Percentiles rank a stretch among this genome's conserved stretches.
phyloP scores from a whole-genome alignment of 495 filamentous ascomycete species.

The Aspergillus wentii region DNA sequence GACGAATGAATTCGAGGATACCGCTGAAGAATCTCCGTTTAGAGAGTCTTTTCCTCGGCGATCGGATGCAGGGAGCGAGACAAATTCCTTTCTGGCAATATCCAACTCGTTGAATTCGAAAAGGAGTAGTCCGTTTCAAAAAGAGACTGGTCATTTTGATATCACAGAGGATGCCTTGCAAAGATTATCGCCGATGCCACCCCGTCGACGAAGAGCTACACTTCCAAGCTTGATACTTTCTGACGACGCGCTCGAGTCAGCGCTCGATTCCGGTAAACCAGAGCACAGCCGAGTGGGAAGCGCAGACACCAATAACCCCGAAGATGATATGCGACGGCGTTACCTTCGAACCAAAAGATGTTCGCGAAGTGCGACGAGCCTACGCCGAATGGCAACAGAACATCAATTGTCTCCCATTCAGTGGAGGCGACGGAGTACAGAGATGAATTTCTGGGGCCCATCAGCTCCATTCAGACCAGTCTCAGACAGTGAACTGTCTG shows the following conservation, averaged over 20 bases:
- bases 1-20: slow-evolving; percentile 27
- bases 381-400: slow-evolving; percentile 13
- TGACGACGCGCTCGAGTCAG: slow-evolving; percentile 33
- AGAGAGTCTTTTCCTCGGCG: slow-evolving; percentile 3
- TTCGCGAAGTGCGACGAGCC: slow-evolving; percentile 25
- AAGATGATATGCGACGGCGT: neutral
- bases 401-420: slow-evolving; percentile 32
- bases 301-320: neutral
- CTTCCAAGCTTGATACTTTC: slow-evolving; percentile 42
- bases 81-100: slow-evolving; percentile 12
- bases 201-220: slow-evolving; percentile 34
- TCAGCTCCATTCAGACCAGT: slow-evolving; percentile 11
- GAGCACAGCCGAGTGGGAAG: neutral
- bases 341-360: slow-evolving; percentile 16
- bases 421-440: slow-evolving; percentile 27
- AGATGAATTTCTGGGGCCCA: slow-evolving; percentile 23
- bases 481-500: slow-evolving; percentile 24
- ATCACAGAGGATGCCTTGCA: too few species aligned
- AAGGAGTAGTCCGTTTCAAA: slow-evolving; percentile 21
- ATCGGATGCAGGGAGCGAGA: neutral
- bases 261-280: slow-evolving; percentile 16
- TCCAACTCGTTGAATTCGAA: slow-evolving; percentile 22
- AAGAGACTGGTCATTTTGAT: slow-evolving; percentile 16
- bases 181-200: slow-evolving; percentile 4
- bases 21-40: slow-evolving; percentile 9